Evolutionary conservation across 352 stramenopile species (phyloP).

Genomic region (Stramenopiles sp.): DNA sequence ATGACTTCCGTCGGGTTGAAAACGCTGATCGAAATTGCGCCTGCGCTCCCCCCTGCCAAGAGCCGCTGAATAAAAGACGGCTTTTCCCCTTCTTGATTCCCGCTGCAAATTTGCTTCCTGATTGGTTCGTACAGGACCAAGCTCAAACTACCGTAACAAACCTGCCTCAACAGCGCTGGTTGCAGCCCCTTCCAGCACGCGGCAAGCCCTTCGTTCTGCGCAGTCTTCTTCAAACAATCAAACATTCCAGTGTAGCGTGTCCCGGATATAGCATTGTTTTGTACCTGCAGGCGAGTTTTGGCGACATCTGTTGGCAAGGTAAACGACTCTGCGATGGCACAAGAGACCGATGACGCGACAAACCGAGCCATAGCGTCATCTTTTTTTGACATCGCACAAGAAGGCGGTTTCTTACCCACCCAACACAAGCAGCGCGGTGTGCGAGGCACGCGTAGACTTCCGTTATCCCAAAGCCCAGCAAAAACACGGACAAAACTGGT

Average conservation of each 20-base stretch:
- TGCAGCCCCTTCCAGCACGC: slow-evolving; percentile 49
- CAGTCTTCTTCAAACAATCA: slow-evolving; percentile 39
- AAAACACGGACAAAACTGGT: too few species aligned
- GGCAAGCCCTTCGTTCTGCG: slow-evolving; percentile 36
- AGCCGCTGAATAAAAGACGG: slow-evolving; percentile 48
- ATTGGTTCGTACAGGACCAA: slow-evolving; percentile 59
- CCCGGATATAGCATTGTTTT: slow-evolving; percentile 21
- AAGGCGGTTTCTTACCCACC: too few species aligned
- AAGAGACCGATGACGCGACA: slow-evolving; percentile 21
- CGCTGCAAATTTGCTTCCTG: slow-evolving; percentile 35
- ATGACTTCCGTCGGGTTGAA: slow-evolving; percentile 67
- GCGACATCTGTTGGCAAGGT: slow-evolving; percentile 60
- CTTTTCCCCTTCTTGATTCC: slow-evolving; percentile 23
- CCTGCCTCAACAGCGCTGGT: slow-evolving; percentile 49
- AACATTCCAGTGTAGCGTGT: slow-evolving; percentile 31
- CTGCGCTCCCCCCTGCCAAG: slow-evolving; percentile 44
- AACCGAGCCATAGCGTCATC: slow-evolving; percentile 11
- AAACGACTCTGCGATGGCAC: slow-evolving; percentile 43
- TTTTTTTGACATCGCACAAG: background rate
- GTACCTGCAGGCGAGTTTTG: slow-evolving; percentile 52
- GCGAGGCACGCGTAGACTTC: too few species aligned
- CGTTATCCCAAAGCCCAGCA: too few species aligned
- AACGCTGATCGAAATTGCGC: slow-evolving; percentile 46
- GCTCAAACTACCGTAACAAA: slow-evolving; percentile 57
- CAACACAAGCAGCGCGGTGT: too few species aligned